These are phyloP conservation scores for Phaeosphaeria sp. DNA, from an alignment of 2,329 filamentous ascomycete genomes.

Conservation along the genomic window DNA sequence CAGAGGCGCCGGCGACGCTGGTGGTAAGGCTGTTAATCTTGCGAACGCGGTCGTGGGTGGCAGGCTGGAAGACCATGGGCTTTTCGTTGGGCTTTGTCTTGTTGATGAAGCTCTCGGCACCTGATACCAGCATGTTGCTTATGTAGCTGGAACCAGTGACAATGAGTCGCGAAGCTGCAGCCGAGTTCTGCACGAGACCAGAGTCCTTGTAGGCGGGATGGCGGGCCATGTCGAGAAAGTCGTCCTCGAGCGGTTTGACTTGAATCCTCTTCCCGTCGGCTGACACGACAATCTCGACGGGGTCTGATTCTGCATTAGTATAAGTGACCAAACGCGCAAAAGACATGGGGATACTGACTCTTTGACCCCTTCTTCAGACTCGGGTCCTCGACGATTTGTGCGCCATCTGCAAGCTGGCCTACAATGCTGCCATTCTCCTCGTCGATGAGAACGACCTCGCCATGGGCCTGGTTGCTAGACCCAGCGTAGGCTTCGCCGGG, in stretches of 20 bases:
- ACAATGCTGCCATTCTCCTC: constrained; percentile 97
- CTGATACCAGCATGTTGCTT: constrained; percentile 75
- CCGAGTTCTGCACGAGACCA: constrained; percentile 83
- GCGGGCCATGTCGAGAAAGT: constrained; percentile 77
- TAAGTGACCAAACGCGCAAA: constrained; percentile 12
- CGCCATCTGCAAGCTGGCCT: constrained; percentile 85
- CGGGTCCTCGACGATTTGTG: constrained; percentile 78
- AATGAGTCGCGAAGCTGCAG: constrained; percentile 86
- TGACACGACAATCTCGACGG: constrained; percentile 79
- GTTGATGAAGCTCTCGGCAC: constrained; percentile 80
- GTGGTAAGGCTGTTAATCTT: constrained; percentile 88
- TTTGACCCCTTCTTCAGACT: constrained; percentile 86
- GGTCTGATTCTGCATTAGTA: constrained; percentile 60
- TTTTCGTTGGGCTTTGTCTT: constrained; percentile 79
- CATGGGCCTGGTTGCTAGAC: constrained; percentile 50
- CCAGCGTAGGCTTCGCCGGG: constrained; percentile 79
- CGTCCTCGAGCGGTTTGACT: constrained; percentile 70
- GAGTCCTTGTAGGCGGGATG: constrained; percentile 94
- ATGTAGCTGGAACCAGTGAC: constrained; percentile 85
- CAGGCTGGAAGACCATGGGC: constrained; percentile 85
- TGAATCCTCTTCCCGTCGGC: constrained; percentile 71
- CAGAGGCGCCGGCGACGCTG: constrained; percentile 77
- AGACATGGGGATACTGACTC: constrained; percentile 61
- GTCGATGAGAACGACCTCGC: constrained; percentile 90
- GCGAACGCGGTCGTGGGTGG: constrained; percentile 83